Conservation (phyloP, 306 rosid genomes). For the Cucurbita maxima region DNA sequence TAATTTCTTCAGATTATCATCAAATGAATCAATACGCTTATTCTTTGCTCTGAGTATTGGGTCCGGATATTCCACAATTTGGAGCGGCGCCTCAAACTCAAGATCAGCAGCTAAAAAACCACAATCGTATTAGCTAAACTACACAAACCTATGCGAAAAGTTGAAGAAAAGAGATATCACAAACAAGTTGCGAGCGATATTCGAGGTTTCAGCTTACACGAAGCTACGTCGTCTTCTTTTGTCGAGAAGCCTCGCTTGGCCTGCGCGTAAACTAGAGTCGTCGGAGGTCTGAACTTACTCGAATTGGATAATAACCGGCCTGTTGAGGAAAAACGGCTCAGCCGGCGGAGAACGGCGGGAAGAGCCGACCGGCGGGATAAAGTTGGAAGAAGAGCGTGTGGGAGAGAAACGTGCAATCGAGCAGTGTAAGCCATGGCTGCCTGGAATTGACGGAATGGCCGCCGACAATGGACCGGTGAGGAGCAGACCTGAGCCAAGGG, state of each 20-base stretch:
- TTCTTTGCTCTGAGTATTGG: slow-evolving; percentile 58
- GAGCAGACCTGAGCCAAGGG: background rate
- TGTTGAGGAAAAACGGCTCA: slow-evolving; percentile 12
- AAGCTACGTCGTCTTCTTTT: slow-evolving; percentile 43
- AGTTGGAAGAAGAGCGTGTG: slow-evolving; percentile 11
- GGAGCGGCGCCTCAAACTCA: slow-evolving; percentile 52
- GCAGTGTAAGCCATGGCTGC: slow-evolving; percentile 35
- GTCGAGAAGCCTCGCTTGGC: slow-evolving; percentile 37
- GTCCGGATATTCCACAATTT: slow-evolving; percentile 65
- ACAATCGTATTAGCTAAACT: background rate
- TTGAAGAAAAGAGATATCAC: background rate
- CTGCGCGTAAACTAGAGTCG: slow-evolving; percentile 23
- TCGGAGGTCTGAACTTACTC: background rate
- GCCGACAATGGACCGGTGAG: background rate
- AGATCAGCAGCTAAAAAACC: slow-evolving; percentile 42
- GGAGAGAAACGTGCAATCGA: slow-evolving; percentile 11
- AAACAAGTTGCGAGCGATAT: background rate
- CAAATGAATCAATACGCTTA: slow-evolving; percentile 51
- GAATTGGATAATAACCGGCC: slow-evolving; percentile 9
- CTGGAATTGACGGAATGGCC: background rate
- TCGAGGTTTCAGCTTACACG: slow-evolving; percentile 31
- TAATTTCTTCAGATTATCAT: slow-evolving; percentile 56
- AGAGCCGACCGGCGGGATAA: slow-evolving; percentile 9
- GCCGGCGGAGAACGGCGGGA: slow-evolving; percentile 20
- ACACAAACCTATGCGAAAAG: background rate